Evolutionary conservation across 768 basidiomycete genomes (phyloP), one percentile per base, ranked within the genome.

Genomic region (Kockovaella imperatae): DNA sequence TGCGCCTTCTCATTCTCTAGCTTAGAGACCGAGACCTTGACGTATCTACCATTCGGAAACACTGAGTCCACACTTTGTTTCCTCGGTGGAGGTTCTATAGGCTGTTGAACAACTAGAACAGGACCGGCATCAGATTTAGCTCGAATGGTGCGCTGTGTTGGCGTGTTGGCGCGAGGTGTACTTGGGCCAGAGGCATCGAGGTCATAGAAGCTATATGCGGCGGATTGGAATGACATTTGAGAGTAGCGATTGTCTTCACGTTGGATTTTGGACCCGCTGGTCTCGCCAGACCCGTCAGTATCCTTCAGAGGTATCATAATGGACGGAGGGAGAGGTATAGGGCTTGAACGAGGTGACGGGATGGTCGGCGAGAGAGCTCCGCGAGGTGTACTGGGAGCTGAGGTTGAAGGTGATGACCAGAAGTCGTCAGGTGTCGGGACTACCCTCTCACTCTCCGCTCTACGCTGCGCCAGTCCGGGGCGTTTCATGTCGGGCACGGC

Each of bases 181-280:
- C 36, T 39, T 0, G 54, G 35, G 3, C 45, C 39, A 3, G 59
- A 43, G 28, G 50, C 47, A 23, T 59, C 65, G 6, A 67, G 50
- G 26, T 67, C 65, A 44, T 67, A 67, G 30, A 64, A 53, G 11
- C 49, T 52, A 32, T 61, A 64, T 7, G 65, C 62, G 38, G 43
- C 53, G 1, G 65, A 67, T 35, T 62, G 62, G 28, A 59, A 43
- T 8, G 64, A 66, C 36, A 62, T 51, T 18, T 59, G 50, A 14
- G 57, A 54, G 18, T 54, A 45, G 13, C 49, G 53, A 23, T 32
- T 44, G 21, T 32, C 38, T 32, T 38, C 31, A 28, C 14, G 29
- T 36, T 2, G 25, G 31, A 29, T 25, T 25, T 23, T 20, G 26
- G 39, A 24, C 24, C 17, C 34, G 0, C 26, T 26, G 30, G 31